Evolutionary conservation across 768 basidiomycete species (phyloP), one percentile per base, ranked within the genome.

Genomic region (Tephrocybe sp.): DNA sequence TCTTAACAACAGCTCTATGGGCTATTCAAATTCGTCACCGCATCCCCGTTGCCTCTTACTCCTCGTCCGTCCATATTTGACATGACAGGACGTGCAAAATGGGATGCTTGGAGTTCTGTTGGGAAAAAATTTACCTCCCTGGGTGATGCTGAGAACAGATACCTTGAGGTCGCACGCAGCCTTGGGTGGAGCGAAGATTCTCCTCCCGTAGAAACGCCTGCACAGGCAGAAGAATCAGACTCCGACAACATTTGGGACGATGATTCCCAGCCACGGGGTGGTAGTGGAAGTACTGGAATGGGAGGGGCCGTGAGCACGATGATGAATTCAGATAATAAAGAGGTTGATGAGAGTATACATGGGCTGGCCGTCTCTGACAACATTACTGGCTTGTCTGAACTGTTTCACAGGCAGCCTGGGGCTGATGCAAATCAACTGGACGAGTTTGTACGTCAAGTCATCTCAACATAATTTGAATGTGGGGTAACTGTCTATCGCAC

Each of bases 51-150:
- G 4, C 91, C 90, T 11, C 72, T 68, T 34, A 73, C 72, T 26
- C 62, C 81, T 12, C 79, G 86, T 2, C 91, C 91, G 3, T 84
- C 82, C 17, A 70, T 93, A 36, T 88, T 92, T 63, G 89, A 92
- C 59, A 75, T 88, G 67, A 76, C 85, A 2, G 89, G 85, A 13
- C 74, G 88, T 16, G 89, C 89, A 2, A 93, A 93, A 64, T 93
- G 90, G 90, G 89, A 92, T 63, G 87, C 89, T 2, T 93, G 91
- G 91, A 74, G 61, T 42, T 60, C 69, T 11, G 65, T 73, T 10
- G 79, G 77, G 6, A 76, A 78, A 58, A 70, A 65, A 13, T 86
- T 83, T 54, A 64, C 63, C 13, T 65, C 62, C n/a, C 59, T 59
- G 3, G 55, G 57, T 12, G 78, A 79, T 26, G 87, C 78, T 13